These are phyloP conservation scores for Cyclospora cayetanensis DNA, from an alignment of 169 alveolate species.

Conservation along the genomic window DNA sequence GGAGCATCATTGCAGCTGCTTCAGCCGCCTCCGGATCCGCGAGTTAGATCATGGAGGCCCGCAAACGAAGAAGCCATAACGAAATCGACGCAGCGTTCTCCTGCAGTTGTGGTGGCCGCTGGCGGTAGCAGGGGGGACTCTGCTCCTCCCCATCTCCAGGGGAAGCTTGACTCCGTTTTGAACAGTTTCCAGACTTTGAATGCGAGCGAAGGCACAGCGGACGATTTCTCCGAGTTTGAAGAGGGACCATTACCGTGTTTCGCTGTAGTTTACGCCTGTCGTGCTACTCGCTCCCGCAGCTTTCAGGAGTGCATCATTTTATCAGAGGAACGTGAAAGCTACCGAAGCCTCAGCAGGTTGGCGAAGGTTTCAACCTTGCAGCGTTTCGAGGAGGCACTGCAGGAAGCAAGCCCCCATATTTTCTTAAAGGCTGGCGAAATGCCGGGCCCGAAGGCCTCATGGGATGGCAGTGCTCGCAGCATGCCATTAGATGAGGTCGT, in stretches of 20 bases:
- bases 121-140: no score
- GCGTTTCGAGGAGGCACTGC: background rate
- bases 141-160: no score
- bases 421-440: background rate
- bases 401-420: background rate
- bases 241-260: no score
- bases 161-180: no score
- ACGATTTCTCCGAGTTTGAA: no score
- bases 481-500: background rate
- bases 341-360: background rate
- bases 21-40: background rate
- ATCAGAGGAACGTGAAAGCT: constrained; percentile 43
- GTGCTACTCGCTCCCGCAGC: constrained; percentile 36
- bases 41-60: background rate
- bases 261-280: constrained; percentile 47
- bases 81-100: no score
- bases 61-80: constrained; percentile 13
- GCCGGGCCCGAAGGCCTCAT: background rate
- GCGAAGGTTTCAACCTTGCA: background rate
- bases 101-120: no score
- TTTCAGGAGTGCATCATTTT: constrained; percentile 24
- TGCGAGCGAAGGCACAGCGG: no score
- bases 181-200: no score
- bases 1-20: constrained; percentile 29
- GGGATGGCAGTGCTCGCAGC: background rate